phyloP scores from a whole-genome alignment of 192 early-diverging fungal species.

The Haplosporangium gracile region DNA sequence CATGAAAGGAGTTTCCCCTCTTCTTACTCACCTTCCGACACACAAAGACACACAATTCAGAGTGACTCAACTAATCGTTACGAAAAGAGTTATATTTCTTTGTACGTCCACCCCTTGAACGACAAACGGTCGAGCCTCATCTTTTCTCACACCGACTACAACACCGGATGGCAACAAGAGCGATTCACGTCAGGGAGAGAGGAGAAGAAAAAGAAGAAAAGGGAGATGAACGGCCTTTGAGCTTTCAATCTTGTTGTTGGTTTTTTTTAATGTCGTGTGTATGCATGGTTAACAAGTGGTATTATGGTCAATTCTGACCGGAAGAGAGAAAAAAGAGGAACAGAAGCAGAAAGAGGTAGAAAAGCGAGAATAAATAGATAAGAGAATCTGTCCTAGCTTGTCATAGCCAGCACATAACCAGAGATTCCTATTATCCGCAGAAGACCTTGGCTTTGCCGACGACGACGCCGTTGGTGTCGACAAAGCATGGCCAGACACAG shows the following conservation, averaged over 20 bases:
- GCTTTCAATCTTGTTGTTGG: no score
- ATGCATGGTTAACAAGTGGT: conserved; percentile 7
- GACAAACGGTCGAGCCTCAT: no score
- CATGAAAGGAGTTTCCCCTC: background rate
- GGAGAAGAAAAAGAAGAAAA: no score
- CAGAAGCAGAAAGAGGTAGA: background rate
- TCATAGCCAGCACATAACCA: background rate
- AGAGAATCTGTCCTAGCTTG: background rate
- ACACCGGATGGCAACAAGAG: no score
- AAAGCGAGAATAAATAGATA: no score
- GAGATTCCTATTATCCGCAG: conserved; percentile 27
- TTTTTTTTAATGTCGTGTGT: background rate
- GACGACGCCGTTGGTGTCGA: conserved; percentile 51
- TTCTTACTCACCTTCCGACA: no score
- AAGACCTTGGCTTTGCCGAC: conserved; percentile 56
- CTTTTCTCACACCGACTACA: no score
- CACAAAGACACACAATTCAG: no score
- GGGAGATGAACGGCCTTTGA: no score
- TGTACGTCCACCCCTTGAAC: no score
- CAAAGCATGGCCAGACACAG: conserved; percentile 50
- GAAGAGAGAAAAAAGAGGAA: background rate
- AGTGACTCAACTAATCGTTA: background rate
- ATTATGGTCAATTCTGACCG: background rate
- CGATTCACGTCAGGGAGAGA: background rate
- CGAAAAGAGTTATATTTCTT: background rate